Evolutionary conservation across 2,329 filamentous ascomycete genomes (phyloP), one percentile per base, ranked within the genome.

Genomic region (Biscogniauxia mediterranea): DNA sequence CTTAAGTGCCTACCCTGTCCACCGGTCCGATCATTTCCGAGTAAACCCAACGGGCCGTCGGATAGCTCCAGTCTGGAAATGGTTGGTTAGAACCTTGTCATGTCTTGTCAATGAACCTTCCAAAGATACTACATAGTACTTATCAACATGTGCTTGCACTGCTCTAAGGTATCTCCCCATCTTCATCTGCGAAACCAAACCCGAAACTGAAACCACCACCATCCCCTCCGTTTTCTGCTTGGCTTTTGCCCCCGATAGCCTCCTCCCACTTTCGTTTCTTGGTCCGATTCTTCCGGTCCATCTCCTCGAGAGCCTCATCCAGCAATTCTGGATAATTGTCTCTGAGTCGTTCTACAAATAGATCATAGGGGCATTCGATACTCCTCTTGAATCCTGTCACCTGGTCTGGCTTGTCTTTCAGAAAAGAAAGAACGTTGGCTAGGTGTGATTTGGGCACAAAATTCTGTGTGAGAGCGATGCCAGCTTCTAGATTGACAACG

Each of bases 401-500:
- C 72, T 96, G 93, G 61, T 94, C 90, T 2, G 90, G 79, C 75
- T 92, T 93, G 73, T 97, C 89, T 56, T 85, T 84, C 69, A 98
- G 76, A 69, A 98, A 98, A 1, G 85, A 85, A 57, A 98, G 75
- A 0, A 93, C 93, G 52, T 92, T 87, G 0, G 83, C 80, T 1
- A 97, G 77, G 69, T 94, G 89, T 3, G 86, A 87, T 63, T 80
- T 79, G 49, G 95, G 93, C 13, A 98, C 91, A 72, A 98, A 97
- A 73, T 98, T 98, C 74, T 98, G 94, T 7, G 94, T 98, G 66
- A 98, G 83, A 3, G 94, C 95, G 65, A 98, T 90, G 52, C 91
- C 90, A 13, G 86, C 83, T 68, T 93, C 90, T 1, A 97, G 79
- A 71, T 98, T 98, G 53, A 98, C 88, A 9, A 98, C 95, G 32